phyloP scores from a whole-genome alignment of 768 basidiomycete species.

The Rubroboletus pulcherrimus region DNA sequence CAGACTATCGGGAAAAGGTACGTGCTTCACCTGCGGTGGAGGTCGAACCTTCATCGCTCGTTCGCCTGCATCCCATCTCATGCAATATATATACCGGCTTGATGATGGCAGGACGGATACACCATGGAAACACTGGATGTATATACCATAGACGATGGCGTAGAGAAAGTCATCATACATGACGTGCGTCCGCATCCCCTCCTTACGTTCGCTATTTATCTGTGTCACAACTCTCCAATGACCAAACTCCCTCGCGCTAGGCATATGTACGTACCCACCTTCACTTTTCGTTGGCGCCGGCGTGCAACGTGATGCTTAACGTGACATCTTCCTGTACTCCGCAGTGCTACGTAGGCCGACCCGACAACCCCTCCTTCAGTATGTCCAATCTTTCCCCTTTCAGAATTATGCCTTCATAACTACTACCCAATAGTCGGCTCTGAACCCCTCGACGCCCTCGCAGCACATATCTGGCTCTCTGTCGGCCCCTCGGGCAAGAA shows the following conservation, averaged over 20 bases:
- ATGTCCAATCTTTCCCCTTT: constrained; percentile 12
- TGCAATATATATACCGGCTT: not conserved
- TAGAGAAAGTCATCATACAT: constrained; percentile 53
- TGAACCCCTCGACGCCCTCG: constrained; percentile 68
- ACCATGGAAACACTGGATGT: constrained; percentile 77
- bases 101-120: constrained; percentile 71
- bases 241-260: constrained; percentile 27
- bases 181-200: constrained; percentile 35
- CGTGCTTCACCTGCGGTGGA: not conserved
- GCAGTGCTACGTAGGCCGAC: constrained; percentile 83
- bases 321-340: not conserved
- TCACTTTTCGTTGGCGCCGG: not conserved
- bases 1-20: constrained; percentile 87
- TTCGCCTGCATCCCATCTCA: not conserved
- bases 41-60: not conserved
- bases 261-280: constrained; percentile 43
- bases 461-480: constrained; percentile 66
- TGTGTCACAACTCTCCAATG: not conserved
- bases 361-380: constrained; percentile 89
- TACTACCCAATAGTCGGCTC: constrained; percentile 59
- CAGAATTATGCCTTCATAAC: not conserved
- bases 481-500: constrained; percentile 88
- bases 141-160: constrained; percentile 49
- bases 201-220: not conserved
- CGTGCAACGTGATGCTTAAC: not conserved